These are phyloP conservation scores for Nemania bipapillata DNA, from an alignment of 2,329 filamentous ascomycete genomes.

Conservation along the genomic window DNA sequence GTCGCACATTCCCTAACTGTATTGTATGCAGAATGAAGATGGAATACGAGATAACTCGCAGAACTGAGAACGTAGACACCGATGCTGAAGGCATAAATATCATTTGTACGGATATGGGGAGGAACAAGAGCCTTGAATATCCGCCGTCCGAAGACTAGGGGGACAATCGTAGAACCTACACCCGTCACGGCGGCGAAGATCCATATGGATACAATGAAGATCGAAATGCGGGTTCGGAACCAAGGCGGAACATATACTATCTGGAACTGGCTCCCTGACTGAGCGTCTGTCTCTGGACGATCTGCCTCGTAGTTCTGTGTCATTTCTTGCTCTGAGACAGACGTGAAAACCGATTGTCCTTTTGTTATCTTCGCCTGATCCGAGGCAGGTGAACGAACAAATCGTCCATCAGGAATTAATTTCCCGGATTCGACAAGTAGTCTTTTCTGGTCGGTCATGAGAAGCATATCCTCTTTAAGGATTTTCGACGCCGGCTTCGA, in stretches of 20 bases:
- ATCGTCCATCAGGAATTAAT: conserved; percentile 77
- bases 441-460: conserved; percentile 56
- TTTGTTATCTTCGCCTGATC: conserved; percentile 96
- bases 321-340: conserved; percentile 74
- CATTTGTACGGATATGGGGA: conserved; percentile 79
- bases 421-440: conserved; percentile 61
- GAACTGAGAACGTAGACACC: conserved; percentile 84
- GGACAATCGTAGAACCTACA: conserved; percentile 84
- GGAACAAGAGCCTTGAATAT: conserved; percentile 81
- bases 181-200: conserved; percentile 89
- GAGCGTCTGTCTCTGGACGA: conserved; percentile 61
- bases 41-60: conserved; percentile 69
- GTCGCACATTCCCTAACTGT: conserved; percentile 51
- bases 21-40: conserved; percentile 57
- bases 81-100: conserved; percentile 94
- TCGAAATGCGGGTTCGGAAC: conserved; percentile 81
- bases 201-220: conserved; percentile 93
- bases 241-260: conserved; percentile 84
- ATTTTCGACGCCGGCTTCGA: conserved; percentile 57
- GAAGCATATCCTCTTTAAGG: conserved; percentile 52
- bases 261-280: conserved; percentile 71
- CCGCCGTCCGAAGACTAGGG: conserved; percentile 82
- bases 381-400: conserved; percentile 91
- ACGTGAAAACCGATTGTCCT: conserved; percentile 80
- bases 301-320: conserved; percentile 72